Evolutionary conservation across 352 stramenopile species (phyloP).

Genomic region (Elongisporangium anandrum): DNA sequence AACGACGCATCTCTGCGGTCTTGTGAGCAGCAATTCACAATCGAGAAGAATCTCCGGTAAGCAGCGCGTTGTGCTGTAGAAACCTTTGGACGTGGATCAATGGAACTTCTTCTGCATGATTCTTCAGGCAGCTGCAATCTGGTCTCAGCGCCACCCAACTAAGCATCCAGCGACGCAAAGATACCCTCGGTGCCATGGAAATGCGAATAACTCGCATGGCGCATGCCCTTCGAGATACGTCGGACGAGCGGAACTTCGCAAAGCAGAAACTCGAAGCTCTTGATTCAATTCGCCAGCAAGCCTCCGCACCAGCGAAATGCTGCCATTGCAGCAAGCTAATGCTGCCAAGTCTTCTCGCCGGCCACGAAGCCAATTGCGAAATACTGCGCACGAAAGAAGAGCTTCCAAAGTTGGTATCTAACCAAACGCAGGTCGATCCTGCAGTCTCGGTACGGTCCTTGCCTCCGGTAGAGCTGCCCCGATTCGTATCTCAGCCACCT

Average conservation of each 20-base stretch:
- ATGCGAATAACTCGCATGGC: conserved; percentile 38
- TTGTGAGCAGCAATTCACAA: conserved; percentile 52
- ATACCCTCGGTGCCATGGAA: conserved; percentile 43
- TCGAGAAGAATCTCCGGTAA: conserved; percentile 49
- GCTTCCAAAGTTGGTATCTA: not conserved
- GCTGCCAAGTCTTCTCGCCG: conserved; percentile 18
- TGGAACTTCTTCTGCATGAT: not conserved
- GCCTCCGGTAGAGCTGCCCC: conserved; percentile 4
- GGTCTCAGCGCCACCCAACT: conserved; percentile 32
- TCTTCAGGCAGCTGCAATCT: conserved; percentile 28
- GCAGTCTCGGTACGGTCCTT: not conserved
- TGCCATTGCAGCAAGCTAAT: conserved; percentile 26
- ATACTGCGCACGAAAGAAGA: conserved; percentile 1
- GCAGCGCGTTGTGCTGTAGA: not conserved
- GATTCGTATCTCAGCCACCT: conserved; percentile 63
- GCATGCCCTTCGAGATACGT: conserved; percentile 30
- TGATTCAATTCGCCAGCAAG: not conserved
- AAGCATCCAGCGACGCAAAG: conserved; percentile 38
- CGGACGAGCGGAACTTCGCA: conserved; percentile 35
- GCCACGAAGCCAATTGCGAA: conserved; percentile 26
- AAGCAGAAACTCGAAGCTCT: conserved; percentile 24
- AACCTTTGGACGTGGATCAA: conserved; percentile 2
- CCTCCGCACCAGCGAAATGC: conserved; percentile 12
- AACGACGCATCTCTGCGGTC: conserved; percentile 33
- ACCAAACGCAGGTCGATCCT: conserved; percentile 6